phyloP scores from a whole-genome alignment of 345 rosid genomes.

The Syzygium grande region DNA sequence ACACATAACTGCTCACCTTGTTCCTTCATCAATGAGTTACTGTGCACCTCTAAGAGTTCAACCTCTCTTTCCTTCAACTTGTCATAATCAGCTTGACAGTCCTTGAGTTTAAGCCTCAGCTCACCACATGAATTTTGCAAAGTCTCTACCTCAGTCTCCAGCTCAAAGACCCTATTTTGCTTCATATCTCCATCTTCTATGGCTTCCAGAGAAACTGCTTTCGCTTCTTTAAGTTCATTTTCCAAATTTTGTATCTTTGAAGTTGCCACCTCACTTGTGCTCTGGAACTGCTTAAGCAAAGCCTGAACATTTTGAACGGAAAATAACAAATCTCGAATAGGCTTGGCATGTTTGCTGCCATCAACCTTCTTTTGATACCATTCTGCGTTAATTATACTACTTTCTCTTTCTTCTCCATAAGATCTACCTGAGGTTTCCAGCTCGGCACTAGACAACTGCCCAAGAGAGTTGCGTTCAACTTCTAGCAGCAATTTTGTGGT shows the following conservation, averaged over 20 bases:
- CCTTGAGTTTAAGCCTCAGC: slow-evolving; percentile 35
- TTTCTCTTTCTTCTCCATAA: slow-evolving; percentile 17
- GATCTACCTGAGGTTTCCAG: slow-evolving; percentile 24
- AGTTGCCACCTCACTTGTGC: slow-evolving; percentile 38
- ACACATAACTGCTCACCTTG: slow-evolving; percentile 32
- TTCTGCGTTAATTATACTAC: slow-evolving; percentile 19
- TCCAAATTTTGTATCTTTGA: slow-evolving; percentile 49
- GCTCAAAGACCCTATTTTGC: slow-evolving; percentile 37
- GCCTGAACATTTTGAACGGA: slow-evolving; percentile 29
- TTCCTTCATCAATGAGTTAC: slow-evolving; percentile 28
- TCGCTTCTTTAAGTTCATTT: slow-evolving; percentile 34
- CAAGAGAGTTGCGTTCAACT: slow-evolving; percentile 36
- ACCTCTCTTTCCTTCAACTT: slow-evolving; percentile 59
- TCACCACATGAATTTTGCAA: slow-evolving; percentile 40
- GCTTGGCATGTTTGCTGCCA: slow-evolving; percentile 21
- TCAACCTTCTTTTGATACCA: slow-evolving; percentile 18
- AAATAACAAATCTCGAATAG: slow-evolving; percentile 36
- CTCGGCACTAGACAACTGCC: slow-evolving; percentile 29
- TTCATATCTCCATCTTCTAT: slow-evolving; percentile 40
- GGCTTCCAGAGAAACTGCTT: slow-evolving; percentile 24
- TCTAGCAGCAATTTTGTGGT: slow-evolving; percentile 44
- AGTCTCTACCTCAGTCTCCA: slow-evolving; percentile 44
- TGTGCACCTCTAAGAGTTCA: slow-evolving; percentile 34
- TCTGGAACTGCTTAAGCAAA: slow-evolving; percentile 40
- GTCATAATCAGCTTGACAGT: slow-evolving; percentile 32